These are phyloP conservation scores for Chlamydomonas reinhardtii DNA, from an alignment of 163 green algal genomes.

Conservation along the genomic window DNA sequence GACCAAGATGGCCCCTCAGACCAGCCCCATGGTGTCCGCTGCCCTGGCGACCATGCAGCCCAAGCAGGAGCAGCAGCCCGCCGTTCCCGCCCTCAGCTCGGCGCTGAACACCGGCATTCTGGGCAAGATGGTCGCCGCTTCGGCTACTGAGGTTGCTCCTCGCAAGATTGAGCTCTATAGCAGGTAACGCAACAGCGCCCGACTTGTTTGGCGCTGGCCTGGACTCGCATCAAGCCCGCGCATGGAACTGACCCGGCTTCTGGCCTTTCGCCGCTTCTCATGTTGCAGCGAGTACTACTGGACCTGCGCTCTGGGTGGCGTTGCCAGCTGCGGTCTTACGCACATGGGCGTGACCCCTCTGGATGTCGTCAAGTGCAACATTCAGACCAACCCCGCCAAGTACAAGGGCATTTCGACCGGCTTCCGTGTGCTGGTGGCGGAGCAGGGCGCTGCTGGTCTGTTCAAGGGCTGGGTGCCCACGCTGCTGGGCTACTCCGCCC, in stretches of 20 bases:
- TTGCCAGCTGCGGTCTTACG: slow-evolving; percentile 87
- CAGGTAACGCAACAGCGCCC: neutral
- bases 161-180: slow-evolving; percentile 71
- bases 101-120: slow-evolving; percentile 10
- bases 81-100: neutral
- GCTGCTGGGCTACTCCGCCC: slow-evolving; percentile 89
- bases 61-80: slow-evolving; percentile 20
- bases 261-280: too few relatives aligned
- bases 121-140: slow-evolving; percentile 60
- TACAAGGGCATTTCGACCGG: slow-evolving; percentile 90
- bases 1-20: slow-evolving; percentile 28
- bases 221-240: too few relatives aligned
- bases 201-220: neutral
- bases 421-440: slow-evolving; percentile 84
- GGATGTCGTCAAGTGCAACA: slow-evolving; percentile 99
- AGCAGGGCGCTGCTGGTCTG: slow-evolving; percentile 83
- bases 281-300: slow-evolving; percentile 31
- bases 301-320: slow-evolving; percentile 14
- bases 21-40: slow-evolving; percentile 32
- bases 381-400: slow-evolving; percentile 88
- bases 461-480: slow-evolving; percentile 93
- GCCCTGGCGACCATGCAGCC: slow-evolving; percentile 50
- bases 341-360: slow-evolving; percentile 96
- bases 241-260: too few relatives aligned
- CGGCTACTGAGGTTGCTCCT: slow-evolving; percentile 52